Base-by-base conservation (phyloP, 1,139 yeast species). In the Blastobotrys illinoisensis region DNA sequence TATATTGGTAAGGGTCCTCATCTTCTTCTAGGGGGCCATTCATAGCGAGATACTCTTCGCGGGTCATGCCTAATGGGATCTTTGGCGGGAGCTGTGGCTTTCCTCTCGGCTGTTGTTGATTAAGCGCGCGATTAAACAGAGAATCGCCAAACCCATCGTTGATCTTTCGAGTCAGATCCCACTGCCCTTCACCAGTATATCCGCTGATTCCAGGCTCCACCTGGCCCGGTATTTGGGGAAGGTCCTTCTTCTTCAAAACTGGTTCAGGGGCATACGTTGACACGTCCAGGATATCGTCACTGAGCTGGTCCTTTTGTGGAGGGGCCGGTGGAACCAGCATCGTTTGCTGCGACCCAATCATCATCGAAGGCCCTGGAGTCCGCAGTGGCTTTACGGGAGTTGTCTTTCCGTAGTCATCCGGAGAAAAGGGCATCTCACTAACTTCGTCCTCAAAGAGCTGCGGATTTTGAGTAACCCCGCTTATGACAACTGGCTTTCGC, bases 111-210 rank as follows among this genome's bases (percentile, higher is more conserved):
- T 26, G 49, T 36, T 21, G 52, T 44, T 56, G 52, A 32, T 49
- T 46, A n/a, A 55, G 55, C 36, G 60, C 61, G 18, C 56, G 61
- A 53, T 68, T 67, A 51, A 66, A 66, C 46, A 69, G 61, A 5
- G 71, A 67, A 46, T 68, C 72, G 13, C 70, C 68, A 54, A 69
- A 70, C 26, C 71, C 69, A 43, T 65, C 70, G 53, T 70, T 70
- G 53, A 69, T 65, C 55, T 67, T 65, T 49, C 62, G 58, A 21
- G 66, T 62, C 24, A 68, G 61, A 53, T 67, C 69, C 58, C 66
- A 66, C 52, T 67, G 67, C 18, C 64, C 64, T 43, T 59, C 58
- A 6, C 64, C 64, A n/a, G 56, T 47, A 51, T 64, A 63, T 11
- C 67, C 67, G 7, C 60, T 53, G 1, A 47, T 32, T n/a, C 67